Conservation (phyloP, 352 stramenopile species). For the Phytophthora constricta region DNA sequence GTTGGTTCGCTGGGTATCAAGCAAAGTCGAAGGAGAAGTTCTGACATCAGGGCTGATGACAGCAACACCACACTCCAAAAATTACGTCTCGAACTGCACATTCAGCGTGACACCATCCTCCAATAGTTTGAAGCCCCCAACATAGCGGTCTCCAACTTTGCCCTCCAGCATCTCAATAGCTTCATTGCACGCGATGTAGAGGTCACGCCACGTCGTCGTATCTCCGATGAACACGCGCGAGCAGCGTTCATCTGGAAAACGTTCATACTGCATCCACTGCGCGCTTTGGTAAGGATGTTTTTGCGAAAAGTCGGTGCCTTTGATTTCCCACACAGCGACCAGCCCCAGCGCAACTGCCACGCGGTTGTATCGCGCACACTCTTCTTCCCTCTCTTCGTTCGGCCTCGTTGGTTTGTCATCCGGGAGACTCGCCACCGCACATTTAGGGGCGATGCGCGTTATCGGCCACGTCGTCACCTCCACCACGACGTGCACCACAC, state of each 20-base stretch:
- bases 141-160: background rate
- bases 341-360: background rate
- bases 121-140: background rate
- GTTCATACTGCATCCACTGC: background rate
- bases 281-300: background rate
- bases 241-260: background rate
- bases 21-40: no score
- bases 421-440: background rate
- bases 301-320: background rate
- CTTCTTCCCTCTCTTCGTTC: background rate
- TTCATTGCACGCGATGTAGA: conserved; percentile 8
- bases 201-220: conserved; percentile 3
- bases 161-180: conserved; percentile 2
- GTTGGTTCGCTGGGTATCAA: no score
- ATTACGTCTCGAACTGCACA: background rate
- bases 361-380: background rate
- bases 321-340: background rate
- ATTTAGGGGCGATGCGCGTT: background rate
- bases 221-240: conserved; percentile 9
- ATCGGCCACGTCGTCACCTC: background rate
- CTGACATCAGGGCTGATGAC: no score
- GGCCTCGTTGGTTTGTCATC: background rate
- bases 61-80: no score
- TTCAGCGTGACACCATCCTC: background rate
- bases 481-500: background rate